Conservation (phyloP, 306 rosid species). For the Begonia loranthoides region DNA sequence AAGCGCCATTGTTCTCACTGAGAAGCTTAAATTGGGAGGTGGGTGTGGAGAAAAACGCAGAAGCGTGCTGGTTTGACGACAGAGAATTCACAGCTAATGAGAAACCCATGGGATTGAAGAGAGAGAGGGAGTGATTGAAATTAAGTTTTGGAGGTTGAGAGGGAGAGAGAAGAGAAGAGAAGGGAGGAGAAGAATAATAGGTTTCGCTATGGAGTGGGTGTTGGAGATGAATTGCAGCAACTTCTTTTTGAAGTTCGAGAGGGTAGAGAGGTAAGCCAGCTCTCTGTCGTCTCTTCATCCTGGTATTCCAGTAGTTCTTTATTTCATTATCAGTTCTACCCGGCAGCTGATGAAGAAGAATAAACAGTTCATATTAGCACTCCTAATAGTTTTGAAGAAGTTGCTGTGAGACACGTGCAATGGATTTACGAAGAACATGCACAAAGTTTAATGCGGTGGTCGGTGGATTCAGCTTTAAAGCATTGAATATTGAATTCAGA, state of each 20-base stretch:
- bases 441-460: too few species aligned
- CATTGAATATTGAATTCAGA: not conserved
- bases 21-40: constrained; percentile 17
- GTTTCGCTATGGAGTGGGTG: constrained; percentile 8
- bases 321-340: constrained; percentile 91
- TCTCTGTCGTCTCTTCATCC: constrained; percentile 64
- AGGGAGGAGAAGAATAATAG: constrained; percentile 9
- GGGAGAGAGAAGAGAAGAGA: constrained; percentile 22
- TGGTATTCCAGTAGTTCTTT: constrained; percentile 82
- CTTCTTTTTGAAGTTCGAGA: constrained; percentile 30
- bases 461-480: too few species aligned
- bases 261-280: constrained; percentile 67
- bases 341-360: constrained; percentile 41
- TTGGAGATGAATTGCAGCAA: constrained; percentile 16
- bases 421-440: too few species aligned
- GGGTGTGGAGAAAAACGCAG: constrained; percentile 16
- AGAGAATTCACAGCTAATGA: constrained; percentile 2
- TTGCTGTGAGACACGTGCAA: too few species aligned
- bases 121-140: constrained; percentile 1
- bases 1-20: constrained; percentile 12
- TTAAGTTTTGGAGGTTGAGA: constrained; percentile 7
- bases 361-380: not conserved
- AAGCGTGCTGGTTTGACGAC: constrained; percentile 8
- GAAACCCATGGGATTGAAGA: constrained; percentile 13
- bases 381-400: too few species aligned